Evolutionary conservation across 2,329 filamentous ascomycete genomes (phyloP), one percentile per base, ranked within the genome.

Genomic region (Myriosclerotinia duriaeana): DNA sequence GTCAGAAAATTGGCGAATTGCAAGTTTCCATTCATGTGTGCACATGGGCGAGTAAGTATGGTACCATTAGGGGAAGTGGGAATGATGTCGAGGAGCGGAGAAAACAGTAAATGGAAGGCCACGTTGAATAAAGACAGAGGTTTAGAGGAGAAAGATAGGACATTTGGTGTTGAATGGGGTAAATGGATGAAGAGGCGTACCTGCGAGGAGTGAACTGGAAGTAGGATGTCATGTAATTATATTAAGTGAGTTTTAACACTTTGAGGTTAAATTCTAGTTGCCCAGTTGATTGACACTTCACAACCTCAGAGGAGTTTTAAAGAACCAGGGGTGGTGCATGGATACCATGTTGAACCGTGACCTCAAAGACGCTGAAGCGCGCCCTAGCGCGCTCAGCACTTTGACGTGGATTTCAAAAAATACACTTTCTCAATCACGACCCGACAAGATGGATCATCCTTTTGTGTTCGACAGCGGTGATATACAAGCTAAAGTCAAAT

Each of bases 11-110:
- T 95, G n/a, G 82, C 84, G 0, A 74, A 73, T 0, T 93, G 89
- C 71, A 82, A 81, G 0, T 91, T 94, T 69, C 91, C 92, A 0
- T 95, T 95, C 71, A 88, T 92, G 74, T 96, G 92, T 77, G 92
- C 92, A 1, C 92, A 96, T 79, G 92, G 92, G 0, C 81, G 88
- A 64, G 87, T 87, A 1, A 87, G 85, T 44, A 85, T 90, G 83
- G 83, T 84, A 7, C 87, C 87, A 2, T 68, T 90, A n/a, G 76
- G 88, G 5, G 82, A 86, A 68, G 68, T 88, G 5, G 38, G 14
- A 15, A 46, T 22, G 44, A 48, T 67, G 40, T 12, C 56, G 60
- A 34, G 12, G 20, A 4, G 20, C 17, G 11, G n/a, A 54, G 40
- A 4, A 34, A 34, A 34, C 6, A 11, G 15, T n/a, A 9, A 11